Evolutionary conservation across 202 grass and related monocot genomes (phyloP).

Genomic region (Schoenoplectus tabernaemontani): DNA sequence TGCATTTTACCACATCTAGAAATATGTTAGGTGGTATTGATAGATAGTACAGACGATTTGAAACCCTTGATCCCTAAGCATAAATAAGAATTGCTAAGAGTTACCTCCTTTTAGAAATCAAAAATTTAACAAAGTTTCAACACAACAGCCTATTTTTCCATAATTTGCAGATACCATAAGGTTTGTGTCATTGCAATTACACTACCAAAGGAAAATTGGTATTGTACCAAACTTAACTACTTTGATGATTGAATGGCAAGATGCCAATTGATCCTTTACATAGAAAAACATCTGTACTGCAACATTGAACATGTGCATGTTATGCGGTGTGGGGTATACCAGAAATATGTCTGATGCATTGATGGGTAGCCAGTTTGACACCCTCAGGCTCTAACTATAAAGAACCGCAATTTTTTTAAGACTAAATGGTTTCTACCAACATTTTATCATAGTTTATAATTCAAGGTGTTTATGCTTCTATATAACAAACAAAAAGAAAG

Average conservation of each 20-base stretch:
- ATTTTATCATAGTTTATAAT: background rate
- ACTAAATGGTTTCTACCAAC: background rate
- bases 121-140: background rate
- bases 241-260: background rate
- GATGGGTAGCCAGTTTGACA: background rate
- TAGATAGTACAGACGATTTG: slow-evolving; percentile 89
- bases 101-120: background rate
- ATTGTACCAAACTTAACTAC: background rate
- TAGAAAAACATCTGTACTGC: background rate
- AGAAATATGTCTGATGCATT: background rate
- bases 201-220: background rate
- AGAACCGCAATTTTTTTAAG: background rate
- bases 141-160: background rate
- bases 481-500: background rate
- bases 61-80: slow-evolving; percentile 57
- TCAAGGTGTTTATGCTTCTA: background rate
- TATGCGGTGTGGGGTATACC: background rate
- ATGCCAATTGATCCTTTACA: background rate
- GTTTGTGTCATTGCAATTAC: background rate
- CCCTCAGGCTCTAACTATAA: background rate
- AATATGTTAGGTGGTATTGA: slow-evolving; percentile 99
- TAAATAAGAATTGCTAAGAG: background rate
- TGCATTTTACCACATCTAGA: slow-evolving; percentile 90
- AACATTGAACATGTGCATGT: background rate
- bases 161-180: background rate